A percentile compares a stretch with the other conserved stretches of the same genome.
Conservation (phyloP, 306 rosid genomes). For the Astragalus glycyphyllos region DNA sequence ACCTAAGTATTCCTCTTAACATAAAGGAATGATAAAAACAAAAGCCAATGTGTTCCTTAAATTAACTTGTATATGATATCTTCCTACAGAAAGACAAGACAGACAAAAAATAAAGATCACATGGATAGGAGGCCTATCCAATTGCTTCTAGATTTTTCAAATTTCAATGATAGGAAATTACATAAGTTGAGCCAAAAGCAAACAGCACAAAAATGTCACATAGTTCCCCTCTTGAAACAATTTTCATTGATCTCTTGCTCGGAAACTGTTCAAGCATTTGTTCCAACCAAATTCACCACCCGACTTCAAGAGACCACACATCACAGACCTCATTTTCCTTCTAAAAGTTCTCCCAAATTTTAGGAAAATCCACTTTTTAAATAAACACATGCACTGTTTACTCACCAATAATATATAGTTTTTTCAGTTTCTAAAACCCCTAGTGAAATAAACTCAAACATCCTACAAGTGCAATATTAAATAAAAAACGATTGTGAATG, state of each 20-base stretch:
- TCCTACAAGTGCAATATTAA: background rate
- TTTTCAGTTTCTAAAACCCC: background rate
- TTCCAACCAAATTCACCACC: no score
- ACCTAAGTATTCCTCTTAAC: no score
- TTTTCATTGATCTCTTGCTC: slow-evolving; percentile 5
- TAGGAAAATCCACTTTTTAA: no score
- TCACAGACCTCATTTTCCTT: no score
- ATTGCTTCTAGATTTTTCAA: slow-evolving; percentile 17
- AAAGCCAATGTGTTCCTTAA: slow-evolving; percentile 16
- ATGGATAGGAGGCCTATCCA: background rate
- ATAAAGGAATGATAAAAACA: background rate
- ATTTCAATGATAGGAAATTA: slow-evolving; percentile 11
- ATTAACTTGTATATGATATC: slow-evolving; percentile 25
- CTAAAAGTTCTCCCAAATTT: no score
- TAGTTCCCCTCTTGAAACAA: slow-evolving; percentile 4
- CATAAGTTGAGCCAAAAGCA: slow-evolving; percentile 13
- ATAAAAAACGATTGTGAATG: background rate
- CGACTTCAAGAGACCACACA: no score
- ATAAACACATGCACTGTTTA: no score
- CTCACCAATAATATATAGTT: no score
- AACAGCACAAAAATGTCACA: slow-evolving; percentile 7
- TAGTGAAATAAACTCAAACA: background rate
- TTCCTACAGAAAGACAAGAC: background rate
- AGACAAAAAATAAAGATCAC: background rate
- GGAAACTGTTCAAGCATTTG: background rate